Evolutionary conservation across 2,329 filamentous ascomycete genomes (phyloP).

Genomic region (Cercospora sp.): DNA sequence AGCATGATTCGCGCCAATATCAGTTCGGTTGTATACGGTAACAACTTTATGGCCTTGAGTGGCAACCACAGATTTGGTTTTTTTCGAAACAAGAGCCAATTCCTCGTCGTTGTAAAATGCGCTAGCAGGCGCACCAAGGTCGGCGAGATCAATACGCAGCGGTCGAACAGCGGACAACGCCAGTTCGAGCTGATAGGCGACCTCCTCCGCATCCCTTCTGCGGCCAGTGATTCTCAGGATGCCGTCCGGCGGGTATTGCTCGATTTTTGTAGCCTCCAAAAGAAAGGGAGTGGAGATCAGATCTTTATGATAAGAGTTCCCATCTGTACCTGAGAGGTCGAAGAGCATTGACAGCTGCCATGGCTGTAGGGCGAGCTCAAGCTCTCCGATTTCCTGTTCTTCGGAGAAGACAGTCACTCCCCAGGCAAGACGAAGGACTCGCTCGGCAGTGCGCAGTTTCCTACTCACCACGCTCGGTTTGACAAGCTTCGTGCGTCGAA

Average conservation of each 20-base stretch:
- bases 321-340: slow-evolving; percentile 19
- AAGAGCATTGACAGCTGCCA: slow-evolving; percentile 36
- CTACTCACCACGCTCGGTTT: slow-evolving; percentile 15
- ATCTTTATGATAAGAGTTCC: slow-evolving; percentile 21
- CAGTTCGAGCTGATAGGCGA: slow-evolving; percentile 28
- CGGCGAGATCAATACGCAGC: slow-evolving; percentile 22
- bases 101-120: slow-evolving; percentile 22
- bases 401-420: slow-evolving; percentile 28
- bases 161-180: slow-evolving; percentile 21
- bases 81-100: slow-evolving; percentile 22
- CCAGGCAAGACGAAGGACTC: slow-evolving; percentile 35
- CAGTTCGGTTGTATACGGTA: slow-evolving; percentile 16
- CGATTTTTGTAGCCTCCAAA: slow-evolving; percentile 24
- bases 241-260: slow-evolving; percentile 27
- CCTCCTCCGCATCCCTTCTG: slow-evolving; percentile 33
- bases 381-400: slow-evolving; percentile 32
- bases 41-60: slow-evolving; percentile 2
- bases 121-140: slow-evolving; percentile 12
- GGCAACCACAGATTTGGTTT: slow-evolving; percentile 28
- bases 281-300: slow-evolving; percentile 30
- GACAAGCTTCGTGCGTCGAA: slow-evolving; percentile 20
- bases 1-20: slow-evolving; percentile 21
- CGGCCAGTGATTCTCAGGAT: slow-evolving; percentile 37
- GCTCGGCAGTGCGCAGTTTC: slow-evolving; percentile 24
- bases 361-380: slow-evolving; percentile 31